These are phyloP conservation scores for Phalaenopsis hybrid DNA, from an alignment of 116 monocot species.

Conservation along the genomic window DNA sequence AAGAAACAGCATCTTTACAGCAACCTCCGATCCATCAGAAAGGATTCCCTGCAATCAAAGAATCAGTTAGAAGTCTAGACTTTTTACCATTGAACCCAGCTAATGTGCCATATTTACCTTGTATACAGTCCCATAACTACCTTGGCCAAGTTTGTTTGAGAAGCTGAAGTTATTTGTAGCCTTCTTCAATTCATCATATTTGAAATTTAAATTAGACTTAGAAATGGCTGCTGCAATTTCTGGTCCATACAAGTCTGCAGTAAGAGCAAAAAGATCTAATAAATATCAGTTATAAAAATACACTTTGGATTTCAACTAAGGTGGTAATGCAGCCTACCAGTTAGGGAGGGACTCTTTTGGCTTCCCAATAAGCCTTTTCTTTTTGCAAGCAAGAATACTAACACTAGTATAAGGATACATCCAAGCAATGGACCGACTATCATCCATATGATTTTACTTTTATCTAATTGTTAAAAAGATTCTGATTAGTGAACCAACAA, in stretches of 20 bases:
- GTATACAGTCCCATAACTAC: conserved; percentile 54
- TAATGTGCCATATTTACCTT: conserved; percentile 27
- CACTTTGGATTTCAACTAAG: not conserved
- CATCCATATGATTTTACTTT: conserved; percentile 28
- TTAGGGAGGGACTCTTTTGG: conserved; percentile 18
- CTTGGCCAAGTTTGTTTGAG: conserved; percentile 58
- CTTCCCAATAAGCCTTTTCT: conserved; percentile 17
- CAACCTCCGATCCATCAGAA: conserved; percentile 49
- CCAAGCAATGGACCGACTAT: conserved; percentile 28
- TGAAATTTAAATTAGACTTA: conserved; percentile 51
- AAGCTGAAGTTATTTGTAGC: conserved; percentile 38
- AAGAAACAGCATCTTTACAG: conserved; percentile 51
- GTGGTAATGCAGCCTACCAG: conserved; percentile 16
- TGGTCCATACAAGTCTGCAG: conserved; percentile 32
- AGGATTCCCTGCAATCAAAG: conserved; percentile 25
- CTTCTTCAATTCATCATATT: conserved; percentile 42
- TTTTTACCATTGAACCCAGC: not conserved
- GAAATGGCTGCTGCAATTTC: conserved; percentile 34
- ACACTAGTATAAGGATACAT: conserved; percentile 22
- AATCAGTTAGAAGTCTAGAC: not conserved
- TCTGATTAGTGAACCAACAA: not conserved
- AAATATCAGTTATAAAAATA: not conserved
- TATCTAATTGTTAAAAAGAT: conserved; percentile 17
- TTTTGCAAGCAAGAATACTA: conserved; percentile 27
- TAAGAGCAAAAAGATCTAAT: not conserved